Evolutionary conservation across 2,329 filamentous ascomycete species (phyloP), one percentile per base, ranked within the genome.

Genomic region (Diaporthe velutina): DNA sequence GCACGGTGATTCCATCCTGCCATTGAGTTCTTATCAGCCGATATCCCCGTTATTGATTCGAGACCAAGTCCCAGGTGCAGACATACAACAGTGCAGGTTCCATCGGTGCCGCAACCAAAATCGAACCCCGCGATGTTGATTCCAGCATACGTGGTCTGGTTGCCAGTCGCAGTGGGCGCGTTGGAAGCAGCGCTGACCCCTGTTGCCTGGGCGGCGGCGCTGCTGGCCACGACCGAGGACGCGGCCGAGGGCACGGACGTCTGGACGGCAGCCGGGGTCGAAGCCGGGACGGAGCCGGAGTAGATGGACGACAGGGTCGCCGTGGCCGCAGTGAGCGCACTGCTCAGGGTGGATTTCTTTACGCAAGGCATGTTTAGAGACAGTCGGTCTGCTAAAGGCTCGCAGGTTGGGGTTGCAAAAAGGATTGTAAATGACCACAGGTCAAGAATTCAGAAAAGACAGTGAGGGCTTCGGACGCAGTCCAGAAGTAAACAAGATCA

Each of bases 51-150:
- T n/a, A n/a, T n/a, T n/a, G n/a, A n/a, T n/a, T n/a, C n/a, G n/a
- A n/a, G n/a, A n/a, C n/a, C n/a, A n/a, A n/a, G n/a, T n/a, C n/a
- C n/a, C n/a, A n/a, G n/a, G n/a, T n/a, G n/a, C n/a, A n/a, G n/a
- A n/a, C 61, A 38, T 67, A 67, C 64, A 13, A 82, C 71, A 28
- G 80, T 80, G 79, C 85, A 85, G 38, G 78, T 83, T 25, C 86
- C 85, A 76, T 84, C 81, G 6, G 84, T 87, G 17, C 76, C 77
- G 75, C 84, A 86, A n/a, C 86, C 85, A 75, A 88, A 88, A 74
- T 88, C 87, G 72, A 86, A 86, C 2, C 87, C 87, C 7, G 86
- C 83, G 71, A 88, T 86, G 77, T 86, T 86, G 40, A 84, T 79
- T 61, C 84, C 84, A 15, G 77, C 79, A 9, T 76, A 74, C 2